These are phyloP conservation scores for Pisolithus orientalis DNA, from an alignment of 768 basidiomycete species.

Conservation along the genomic window DNA sequence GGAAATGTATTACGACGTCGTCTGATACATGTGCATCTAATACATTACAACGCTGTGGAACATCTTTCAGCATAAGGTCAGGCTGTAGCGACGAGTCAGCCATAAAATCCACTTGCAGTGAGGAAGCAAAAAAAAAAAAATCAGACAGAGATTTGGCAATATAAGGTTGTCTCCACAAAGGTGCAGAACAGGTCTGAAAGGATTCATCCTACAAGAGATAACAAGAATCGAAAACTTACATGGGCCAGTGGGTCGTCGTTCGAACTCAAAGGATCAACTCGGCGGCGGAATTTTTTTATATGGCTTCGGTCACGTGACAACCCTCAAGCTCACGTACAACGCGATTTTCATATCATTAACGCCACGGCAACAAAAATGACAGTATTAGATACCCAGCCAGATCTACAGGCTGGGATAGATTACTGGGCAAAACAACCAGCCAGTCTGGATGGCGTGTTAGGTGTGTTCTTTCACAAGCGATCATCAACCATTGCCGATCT, in stretches of 20 bases:
- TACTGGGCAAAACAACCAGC: conserved; percentile 87
- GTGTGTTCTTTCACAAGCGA: conserved; percentile 28
- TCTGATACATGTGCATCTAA: background rate
- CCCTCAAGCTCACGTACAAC: too few species aligned
- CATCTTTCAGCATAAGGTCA: background rate
- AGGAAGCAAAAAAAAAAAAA: background rate
- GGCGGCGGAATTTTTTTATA: background rate
- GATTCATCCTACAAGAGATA: conserved; percentile 14
- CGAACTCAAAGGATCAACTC: background rate
- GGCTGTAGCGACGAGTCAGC: conserved; percentile 9
- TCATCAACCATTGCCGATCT: conserved; percentile 25
- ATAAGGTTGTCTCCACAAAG: conserved; percentile 19
- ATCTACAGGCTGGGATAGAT: conserved; percentile 67
- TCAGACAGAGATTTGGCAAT: conserved; percentile 21
- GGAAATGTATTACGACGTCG: conserved; percentile 49
- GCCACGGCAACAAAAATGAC: background rate
- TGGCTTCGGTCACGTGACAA: background rate
- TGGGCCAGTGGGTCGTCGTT: background rate
- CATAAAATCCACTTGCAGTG: background rate
- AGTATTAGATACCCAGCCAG: conserved; percentile 13
- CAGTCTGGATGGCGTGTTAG: conserved; percentile 82
- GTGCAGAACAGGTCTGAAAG: conserved; percentile 28
- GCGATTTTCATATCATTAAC: background rate
- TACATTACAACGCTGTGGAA: background rate
- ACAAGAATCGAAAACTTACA: background rate